Conservation (phyloP, 2,329 filamentous ascomycete genomes). For the Trichoderma sp. region DNA sequence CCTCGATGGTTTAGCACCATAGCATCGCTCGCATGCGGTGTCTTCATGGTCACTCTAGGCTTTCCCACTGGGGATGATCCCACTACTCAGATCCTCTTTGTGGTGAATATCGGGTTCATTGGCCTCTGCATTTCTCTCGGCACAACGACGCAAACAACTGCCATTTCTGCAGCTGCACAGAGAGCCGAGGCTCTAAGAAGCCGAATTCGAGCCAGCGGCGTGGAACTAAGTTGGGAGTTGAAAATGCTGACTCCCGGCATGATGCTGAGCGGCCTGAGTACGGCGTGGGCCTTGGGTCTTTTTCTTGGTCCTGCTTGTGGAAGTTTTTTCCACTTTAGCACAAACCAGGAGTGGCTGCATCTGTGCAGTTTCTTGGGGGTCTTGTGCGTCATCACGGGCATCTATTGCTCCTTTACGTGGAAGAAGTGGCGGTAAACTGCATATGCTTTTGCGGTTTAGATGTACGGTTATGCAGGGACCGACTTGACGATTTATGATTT, state of each 20-base stretch:
- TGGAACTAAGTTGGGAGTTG: constrained; percentile 8
- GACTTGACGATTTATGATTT: neutral
- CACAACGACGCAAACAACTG: constrained; percentile 15
- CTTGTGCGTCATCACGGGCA: neutral
- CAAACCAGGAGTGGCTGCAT: constrained; percentile 7
- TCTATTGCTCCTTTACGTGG: constrained; percentile 17
- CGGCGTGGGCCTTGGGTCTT: constrained; percentile 13
- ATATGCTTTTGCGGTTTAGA: fast-evolving
- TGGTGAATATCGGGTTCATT: constrained; percentile 6
- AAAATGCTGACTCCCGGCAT: constrained; percentile 11
- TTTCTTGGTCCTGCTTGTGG: constrained; percentile 18
- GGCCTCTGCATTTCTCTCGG: constrained; percentile 10
- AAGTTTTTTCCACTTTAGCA: constrained; percentile 13
- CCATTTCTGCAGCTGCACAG: constrained; percentile 14
- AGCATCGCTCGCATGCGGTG: constrained; percentile 9
- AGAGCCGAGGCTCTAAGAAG: neutral
- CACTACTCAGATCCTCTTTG: constrained; percentile 11
- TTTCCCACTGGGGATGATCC: neutral
- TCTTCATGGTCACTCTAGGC: constrained; percentile 12
- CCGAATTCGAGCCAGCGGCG: neutral
- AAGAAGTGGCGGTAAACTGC: neutral
- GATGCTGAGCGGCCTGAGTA: constrained; percentile 17
- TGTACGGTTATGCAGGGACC: neutral
- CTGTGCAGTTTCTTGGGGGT: neutral
- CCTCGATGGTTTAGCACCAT: constrained; percentile 18